phyloP scores from a whole-genome alignment of 352 stramenopile species.

The Globisporangium ultimum region DNA sequence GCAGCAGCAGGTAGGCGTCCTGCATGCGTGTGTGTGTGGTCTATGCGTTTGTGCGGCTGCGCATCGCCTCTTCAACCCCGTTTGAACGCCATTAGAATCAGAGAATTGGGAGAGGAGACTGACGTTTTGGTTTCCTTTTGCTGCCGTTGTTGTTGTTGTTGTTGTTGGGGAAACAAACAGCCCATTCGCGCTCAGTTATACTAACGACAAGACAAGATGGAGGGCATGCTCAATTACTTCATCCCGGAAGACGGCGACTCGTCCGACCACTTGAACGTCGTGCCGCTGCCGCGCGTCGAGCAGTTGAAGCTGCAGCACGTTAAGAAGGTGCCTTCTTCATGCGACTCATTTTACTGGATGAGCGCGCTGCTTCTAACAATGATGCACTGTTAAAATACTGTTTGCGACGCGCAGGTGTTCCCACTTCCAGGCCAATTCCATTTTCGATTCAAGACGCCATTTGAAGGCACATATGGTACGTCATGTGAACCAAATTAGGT shows the following conservation, averaged over 20 bases:
- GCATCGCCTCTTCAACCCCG: too few relatives aligned
- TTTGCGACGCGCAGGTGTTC: conserved; percentile 42
- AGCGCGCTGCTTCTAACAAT: too few relatives aligned
- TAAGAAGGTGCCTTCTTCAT: conserved; percentile 52
- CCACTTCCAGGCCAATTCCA: conserved; percentile 79
- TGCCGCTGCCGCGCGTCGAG: conserved; percentile 74
- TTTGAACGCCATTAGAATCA: too few relatives aligned
- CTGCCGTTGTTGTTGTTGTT: too few relatives aligned
- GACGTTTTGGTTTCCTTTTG: too few relatives aligned
- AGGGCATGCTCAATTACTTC: conserved; percentile 88
- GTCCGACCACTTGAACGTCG: conserved; percentile 83
- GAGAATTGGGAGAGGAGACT: too few relatives aligned
- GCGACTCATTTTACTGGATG: too few relatives aligned
- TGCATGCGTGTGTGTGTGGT: too few relatives aligned
- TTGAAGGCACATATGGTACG: conserved; percentile 82
- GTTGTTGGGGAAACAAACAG: neutral
- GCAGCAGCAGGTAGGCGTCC: too few relatives aligned
- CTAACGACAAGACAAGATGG: conserved; percentile 35
- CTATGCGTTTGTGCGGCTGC: too few relatives aligned
- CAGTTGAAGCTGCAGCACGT: conserved; percentile 71
- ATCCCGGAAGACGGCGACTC: conserved; percentile 83
- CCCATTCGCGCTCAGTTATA: neutral
- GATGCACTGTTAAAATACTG: neutral
- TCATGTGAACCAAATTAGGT: neutral
- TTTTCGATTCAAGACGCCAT: conserved; percentile 84